These are phyloP conservation scores for Russula earlei DNA, from an alignment of 768 basidiomycete species.

Conservation along the genomic window DNA sequence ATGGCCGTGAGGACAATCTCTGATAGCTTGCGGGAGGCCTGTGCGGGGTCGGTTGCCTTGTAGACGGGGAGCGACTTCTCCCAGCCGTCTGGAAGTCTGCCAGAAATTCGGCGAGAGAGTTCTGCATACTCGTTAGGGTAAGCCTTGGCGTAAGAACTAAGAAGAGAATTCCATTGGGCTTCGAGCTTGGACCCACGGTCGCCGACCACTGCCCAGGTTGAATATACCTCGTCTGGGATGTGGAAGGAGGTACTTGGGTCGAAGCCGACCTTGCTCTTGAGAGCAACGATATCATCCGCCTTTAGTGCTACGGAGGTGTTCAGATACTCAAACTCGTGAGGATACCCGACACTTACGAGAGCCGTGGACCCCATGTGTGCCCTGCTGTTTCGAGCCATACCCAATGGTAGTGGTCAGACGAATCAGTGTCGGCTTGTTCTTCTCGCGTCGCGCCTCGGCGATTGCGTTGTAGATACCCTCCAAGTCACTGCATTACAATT, in stretches of 20 bases:
- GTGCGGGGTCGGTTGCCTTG: slow-evolving; percentile 72
- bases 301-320: slow-evolving; percentile 57
- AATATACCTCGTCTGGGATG: slow-evolving; percentile 65
- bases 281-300: slow-evolving; percentile 74
- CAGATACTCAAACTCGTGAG: slow-evolving; percentile 9
- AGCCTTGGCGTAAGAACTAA: slow-evolving; percentile 61
- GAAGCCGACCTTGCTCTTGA: slow-evolving; percentile 83
- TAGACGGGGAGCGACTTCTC: slow-evolving; percentile 79
- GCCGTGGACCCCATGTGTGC: slow-evolving; percentile 92
- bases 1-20: slow-evolving; percentile 80
- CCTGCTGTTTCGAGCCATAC: slow-evolving; percentile 86
- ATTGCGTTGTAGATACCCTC: slow-evolving; percentile 71
- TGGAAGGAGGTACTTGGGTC: slow-evolving; percentile 68
- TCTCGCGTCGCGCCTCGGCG: slow-evolving; percentile 63
- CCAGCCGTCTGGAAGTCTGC: slow-evolving; percentile 79
- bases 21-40: slow-evolving; percentile 87
- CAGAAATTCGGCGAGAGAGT: slow-evolving; percentile 74
- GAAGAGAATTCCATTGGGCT: slow-evolving; percentile 60
- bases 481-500: slow-evolving; percentile 49
- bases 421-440: slow-evolving; percentile 80
- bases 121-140: slow-evolving; percentile 83
- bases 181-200: slow-evolving; percentile 68
- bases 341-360: slow-evolving; percentile 52
- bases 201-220: slow-evolving; percentile 55
- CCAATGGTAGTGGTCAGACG: slow-evolving; percentile 85